Percentiles rank a stretch among this genome's conserved stretches.
Evolutionary conservation across 2,329 filamentous ascomycete genomes (phyloP).

Genomic region (Pseudogymnoascus sp.): DNA sequence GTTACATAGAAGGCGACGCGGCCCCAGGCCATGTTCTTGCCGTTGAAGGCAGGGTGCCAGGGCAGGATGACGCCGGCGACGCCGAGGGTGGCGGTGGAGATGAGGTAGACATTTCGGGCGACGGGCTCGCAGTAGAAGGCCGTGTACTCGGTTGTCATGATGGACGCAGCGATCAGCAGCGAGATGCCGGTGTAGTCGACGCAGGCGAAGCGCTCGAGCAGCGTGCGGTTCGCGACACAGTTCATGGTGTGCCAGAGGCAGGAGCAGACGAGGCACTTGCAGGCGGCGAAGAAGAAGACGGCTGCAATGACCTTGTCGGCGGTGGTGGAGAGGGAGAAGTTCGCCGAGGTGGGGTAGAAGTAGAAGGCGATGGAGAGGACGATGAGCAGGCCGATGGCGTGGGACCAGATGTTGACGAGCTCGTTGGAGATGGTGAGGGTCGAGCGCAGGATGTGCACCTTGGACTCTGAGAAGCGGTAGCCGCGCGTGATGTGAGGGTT

Average conservation of each 20-base stretch:
- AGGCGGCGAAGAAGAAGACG: constrained; percentile 92
- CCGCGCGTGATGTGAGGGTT: constrained; percentile 89
- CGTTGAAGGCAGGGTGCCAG: constrained; percentile 95
- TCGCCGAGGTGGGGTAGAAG: constrained; percentile 82
- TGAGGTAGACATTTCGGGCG: constrained; percentile 80
- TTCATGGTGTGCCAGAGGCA: constrained; percentile 99
- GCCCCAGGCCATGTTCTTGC: constrained; percentile 82
- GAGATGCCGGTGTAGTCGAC: constrained; percentile 98
- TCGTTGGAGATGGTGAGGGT: constrained; percentile 85
- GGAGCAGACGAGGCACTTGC: constrained; percentile 89
- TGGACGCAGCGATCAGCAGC: constrained; percentile 85
- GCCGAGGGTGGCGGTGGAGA: constrained; percentile 70
- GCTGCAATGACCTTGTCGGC: constrained; percentile 85
- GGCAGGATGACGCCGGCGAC: constrained; percentile 83
- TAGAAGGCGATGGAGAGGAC: constrained; percentile 88
- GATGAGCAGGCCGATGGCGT: constrained; percentile 79
- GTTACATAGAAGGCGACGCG: constrained; percentile 87
- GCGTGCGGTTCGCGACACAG: constrained; percentile 78
- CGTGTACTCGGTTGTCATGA: constrained; percentile 97
- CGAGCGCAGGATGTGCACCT: constrained; percentile 78
- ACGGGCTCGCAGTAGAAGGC: constrained; percentile 96
- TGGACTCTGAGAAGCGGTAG: constrained; percentile 90
- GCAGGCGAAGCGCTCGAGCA: constrained; percentile 92
- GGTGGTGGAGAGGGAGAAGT: constrained; percentile 80
- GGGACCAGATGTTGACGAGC: constrained; percentile 96